These are phyloP conservation scores for Ceratocystis variospora DNA, from an alignment of 2,329 filamentous ascomycete species.

Conservation along the genomic window DNA sequence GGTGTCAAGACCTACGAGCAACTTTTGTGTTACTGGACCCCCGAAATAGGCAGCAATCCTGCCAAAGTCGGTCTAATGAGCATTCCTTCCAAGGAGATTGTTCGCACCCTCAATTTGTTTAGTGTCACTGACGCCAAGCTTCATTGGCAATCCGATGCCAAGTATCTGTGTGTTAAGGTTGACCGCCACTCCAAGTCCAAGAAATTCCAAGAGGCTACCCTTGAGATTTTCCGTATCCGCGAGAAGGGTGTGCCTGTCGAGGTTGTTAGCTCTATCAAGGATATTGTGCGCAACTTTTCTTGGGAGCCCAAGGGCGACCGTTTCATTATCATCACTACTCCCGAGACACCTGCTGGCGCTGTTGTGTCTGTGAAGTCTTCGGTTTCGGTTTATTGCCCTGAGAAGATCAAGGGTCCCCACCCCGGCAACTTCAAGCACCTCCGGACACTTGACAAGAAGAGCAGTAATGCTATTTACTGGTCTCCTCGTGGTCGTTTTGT, in stretches of 20 bases:
- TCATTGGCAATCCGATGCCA: conserved; percentile 92
- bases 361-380: conserved; percentile 87
- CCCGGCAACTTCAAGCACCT: conserved; percentile 94
- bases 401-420: conserved; percentile 71
- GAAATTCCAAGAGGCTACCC: conserved; percentile 90
- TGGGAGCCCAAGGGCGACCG: conserved; percentile 98
- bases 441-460: conserved; percentile 94
- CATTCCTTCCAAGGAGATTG: conserved; percentile 84
- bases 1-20: conserved; percentile 88
- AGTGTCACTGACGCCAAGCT: conserved; percentile 95
- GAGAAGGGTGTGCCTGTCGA: conserved; percentile 98
- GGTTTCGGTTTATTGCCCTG: conserved; percentile 91
- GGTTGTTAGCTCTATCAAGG: conserved; percentile 94
- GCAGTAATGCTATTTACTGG: conserved; percentile 99
- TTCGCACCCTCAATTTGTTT: conserved; percentile 92
- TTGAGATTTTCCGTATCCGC: conserved; percentile 93
- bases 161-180: conserved; percentile 96
- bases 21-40: conserved; percentile 96
- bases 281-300: conserved; percentile 97
- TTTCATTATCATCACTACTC: conserved; percentile 92
- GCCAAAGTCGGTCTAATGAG: conserved; percentile 95
- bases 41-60: conserved; percentile 93
- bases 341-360: conserved; percentile 63
- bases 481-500: conserved; percentile 91
- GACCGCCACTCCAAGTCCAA: conserved; percentile 98